These are phyloP conservation scores for Trametes pubescens DNA, from an alignment of 1,284 basidiomycete genomes.

Conservation along the genomic window DNA sequence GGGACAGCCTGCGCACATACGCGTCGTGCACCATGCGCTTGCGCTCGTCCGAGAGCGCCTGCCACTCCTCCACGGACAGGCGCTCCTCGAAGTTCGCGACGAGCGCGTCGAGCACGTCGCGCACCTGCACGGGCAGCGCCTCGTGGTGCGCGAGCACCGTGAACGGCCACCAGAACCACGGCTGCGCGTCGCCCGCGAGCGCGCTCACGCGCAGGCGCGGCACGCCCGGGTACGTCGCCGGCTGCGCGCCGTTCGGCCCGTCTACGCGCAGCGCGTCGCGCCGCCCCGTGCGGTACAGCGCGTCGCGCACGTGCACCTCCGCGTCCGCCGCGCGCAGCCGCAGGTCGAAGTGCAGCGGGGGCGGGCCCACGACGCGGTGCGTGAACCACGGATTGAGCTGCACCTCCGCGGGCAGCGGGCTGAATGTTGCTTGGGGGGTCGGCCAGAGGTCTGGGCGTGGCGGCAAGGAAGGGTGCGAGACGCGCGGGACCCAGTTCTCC, in stretches of 20 bases:
- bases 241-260: constrained; percentile 56
- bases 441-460: constrained; percentile 57
- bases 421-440: constrained; percentile 46
- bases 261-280: constrained; percentile 40
- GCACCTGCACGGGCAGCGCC: constrained; percentile 54
- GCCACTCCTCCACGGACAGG: constrained; percentile 51
- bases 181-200: constrained; percentile 57
- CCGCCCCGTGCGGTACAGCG: constrained; percentile 6
- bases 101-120: constrained; percentile 59
- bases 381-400: constrained; percentile 63
- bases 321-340: constrained; percentile 35
- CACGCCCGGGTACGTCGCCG: constrained; percentile 65
- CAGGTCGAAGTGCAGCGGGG: constrained; percentile 59
- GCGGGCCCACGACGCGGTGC: constrained; percentile 52
- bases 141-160: constrained; percentile 45
- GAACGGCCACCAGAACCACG: constrained; percentile 61
- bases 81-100: constrained; percentile 53
- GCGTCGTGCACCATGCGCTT: constrained; percentile 38
- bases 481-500: constrained; percentile 57
- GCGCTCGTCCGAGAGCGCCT: constrained; percentile 39
- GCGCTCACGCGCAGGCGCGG: constrained; percentile 60
- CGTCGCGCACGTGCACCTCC: constrained; percentile 23
- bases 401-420: constrained; percentile 49
- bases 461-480: constrained; percentile 57
- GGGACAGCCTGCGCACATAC: constrained; percentile 43